Conservation (phyloP, 768 basidiomycete species). For the Macrolepiota albuminosa region DNA sequence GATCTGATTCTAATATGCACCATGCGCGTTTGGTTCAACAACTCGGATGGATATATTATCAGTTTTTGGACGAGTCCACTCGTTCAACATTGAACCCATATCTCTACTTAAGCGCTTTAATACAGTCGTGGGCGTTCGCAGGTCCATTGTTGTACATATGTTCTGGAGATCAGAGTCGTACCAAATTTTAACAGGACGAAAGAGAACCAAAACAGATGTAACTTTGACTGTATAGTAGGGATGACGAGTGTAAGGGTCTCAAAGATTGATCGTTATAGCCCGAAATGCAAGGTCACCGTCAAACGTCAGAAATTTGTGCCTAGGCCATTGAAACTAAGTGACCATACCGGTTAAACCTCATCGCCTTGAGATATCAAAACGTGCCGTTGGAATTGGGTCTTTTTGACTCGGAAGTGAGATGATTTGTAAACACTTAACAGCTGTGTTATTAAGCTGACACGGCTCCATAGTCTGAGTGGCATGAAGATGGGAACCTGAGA, state of each 20-base stretch:
- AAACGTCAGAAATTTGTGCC: slow-evolving; percentile 1
- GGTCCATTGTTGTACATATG: slow-evolving; percentile 4
- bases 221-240: not conserved
- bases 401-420: slow-evolving; percentile 5
- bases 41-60: not conserved
- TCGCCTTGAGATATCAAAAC: slow-evolving; percentile 7
- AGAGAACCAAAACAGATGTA: not conserved
- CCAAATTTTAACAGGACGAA: not conserved
- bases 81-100: not conserved
- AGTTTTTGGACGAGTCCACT: not conserved
- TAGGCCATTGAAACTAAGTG: slow-evolving; percentile 3
- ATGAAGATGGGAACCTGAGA: slow-evolving; percentile 3
- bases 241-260: not conserved
- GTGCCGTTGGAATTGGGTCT: not conserved
- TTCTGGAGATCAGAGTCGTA: not conserved
- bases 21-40: slow-evolving; percentile 5
- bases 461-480: slow-evolving; percentile 4
- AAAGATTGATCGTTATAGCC: not conserved
- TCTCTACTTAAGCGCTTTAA: not conserved
- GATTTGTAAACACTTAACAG: not conserved
- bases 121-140: slow-evolving; percentile 5
- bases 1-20: slow-evolving; percentile 8
- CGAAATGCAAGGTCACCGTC: not conserved
- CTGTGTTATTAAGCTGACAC: slow-evolving; percentile 6
- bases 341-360: not conserved